These are phyloP conservation scores for Fragaria ananassa DNA, from an alignment of 306 rosid species.

Conservation along the genomic window DNA sequence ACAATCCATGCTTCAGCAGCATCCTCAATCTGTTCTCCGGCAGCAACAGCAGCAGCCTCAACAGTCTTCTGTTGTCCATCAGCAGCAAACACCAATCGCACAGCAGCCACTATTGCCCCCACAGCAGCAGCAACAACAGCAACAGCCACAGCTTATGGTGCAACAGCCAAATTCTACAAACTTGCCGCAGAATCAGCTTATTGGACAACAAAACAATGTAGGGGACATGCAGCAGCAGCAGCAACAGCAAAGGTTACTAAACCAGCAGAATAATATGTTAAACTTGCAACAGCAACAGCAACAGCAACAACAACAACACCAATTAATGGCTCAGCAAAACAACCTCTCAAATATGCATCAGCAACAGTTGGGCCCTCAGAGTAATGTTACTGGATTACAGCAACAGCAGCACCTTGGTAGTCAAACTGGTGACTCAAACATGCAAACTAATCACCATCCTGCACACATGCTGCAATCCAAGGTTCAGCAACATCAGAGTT, in stretches of 20 bases:
- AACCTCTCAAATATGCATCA: conserved; percentile 70
- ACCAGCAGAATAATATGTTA: conserved; percentile 70
- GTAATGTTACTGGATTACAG: conserved; percentile 61
- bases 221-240: conserved; percentile 75
- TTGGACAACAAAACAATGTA: conserved; percentile 60
- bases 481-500: conserved; percentile 62
- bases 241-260: conserved; percentile 53
- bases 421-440: conserved; percentile 66
- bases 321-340: conserved; percentile 68
- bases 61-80: conserved; percentile 57
- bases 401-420: conserved; percentile 64
- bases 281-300: conserved; percentile 55
- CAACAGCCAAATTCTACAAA: conserved; percentile 62
- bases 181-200: conserved; percentile 64
- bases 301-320: conserved; percentile 45
- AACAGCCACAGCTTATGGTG: conserved; percentile 57
- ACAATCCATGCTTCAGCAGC: conserved; percentile 75
- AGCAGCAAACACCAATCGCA: conserved; percentile 57
- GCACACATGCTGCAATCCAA: conserved; percentile 67
- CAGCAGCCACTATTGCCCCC: conserved; percentile 55
- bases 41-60: conserved; percentile 79
- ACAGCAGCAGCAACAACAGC: conserved; percentile 74
- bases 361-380: conserved; percentile 67
- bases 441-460: conserved; percentile 71
- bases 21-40: conserved; percentile 68